Evolutionary conservation across 1,139 yeast species (phyloP).

Genomic region (Geotrichum histeridarum): DNA sequence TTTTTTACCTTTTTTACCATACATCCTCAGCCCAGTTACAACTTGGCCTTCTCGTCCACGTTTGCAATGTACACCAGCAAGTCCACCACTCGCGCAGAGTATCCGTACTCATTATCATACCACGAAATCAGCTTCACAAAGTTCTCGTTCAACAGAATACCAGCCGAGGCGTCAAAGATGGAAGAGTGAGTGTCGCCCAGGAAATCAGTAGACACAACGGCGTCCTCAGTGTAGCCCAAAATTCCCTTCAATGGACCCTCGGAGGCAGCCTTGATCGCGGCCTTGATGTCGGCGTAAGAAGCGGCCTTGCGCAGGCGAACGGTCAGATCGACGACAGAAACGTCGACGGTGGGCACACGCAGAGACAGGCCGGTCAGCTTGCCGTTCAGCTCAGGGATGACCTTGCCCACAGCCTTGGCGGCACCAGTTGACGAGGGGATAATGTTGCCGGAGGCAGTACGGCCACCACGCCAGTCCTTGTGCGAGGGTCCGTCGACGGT

Average conservation of each 20-base stretch:
- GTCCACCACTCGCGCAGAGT: constrained; percentile 88
- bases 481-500: constrained; percentile 88
- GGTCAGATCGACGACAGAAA: constrained; percentile 72
- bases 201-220: constrained; percentile 82
- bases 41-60: constrained; percentile 20
- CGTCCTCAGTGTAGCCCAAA: constrained; percentile 79
- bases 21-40: background rate
- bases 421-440: constrained; percentile 91
- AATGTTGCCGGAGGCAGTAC: constrained; percentile 86
- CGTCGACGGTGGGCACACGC: constrained; percentile 85
- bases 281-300: constrained; percentile 70
- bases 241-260: constrained; percentile 69
- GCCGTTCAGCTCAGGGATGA: constrained; percentile 80
- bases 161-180: constrained; percentile 78
- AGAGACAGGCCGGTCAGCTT: constrained; percentile 84
- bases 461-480: constrained; percentile 95
- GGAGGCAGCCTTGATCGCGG: constrained; percentile 58
- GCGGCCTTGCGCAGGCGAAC: constrained; percentile 64
- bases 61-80: constrained; percentile 70
- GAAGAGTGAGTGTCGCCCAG: constrained; percentile 72
- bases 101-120: constrained; percentile 90
- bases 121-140: constrained; percentile 82
- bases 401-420: constrained; percentile 90
- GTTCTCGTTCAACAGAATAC: constrained; percentile 74
- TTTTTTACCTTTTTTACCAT: background rate